Conservation (phyloP, 108 stramenopile species). For the Bacterosira constricta region DNA sequence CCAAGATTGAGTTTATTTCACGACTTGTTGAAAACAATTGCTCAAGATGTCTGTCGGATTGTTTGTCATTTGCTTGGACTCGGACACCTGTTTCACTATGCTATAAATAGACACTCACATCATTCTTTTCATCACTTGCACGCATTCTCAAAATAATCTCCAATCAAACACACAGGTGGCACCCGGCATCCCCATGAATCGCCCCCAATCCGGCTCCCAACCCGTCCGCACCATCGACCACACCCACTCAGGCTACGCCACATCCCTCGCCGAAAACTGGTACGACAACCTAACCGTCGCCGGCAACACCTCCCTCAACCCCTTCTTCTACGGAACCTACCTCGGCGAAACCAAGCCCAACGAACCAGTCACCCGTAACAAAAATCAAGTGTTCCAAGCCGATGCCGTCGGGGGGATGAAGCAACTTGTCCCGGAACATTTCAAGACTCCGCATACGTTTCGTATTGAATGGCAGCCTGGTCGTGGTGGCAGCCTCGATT, state of each 20-base stretch:
- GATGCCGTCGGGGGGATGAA: conserved; percentile 94
- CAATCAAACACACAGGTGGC: conserved; percentile 76
- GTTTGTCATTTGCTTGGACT: too few relatives aligned
- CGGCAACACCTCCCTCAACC: conserved; percentile 91
- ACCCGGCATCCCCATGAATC: conserved; percentile 84
- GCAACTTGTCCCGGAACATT: conserved; percentile 80
- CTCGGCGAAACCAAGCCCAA: conserved; percentile 82
- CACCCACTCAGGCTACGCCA: conserved; percentile 59
- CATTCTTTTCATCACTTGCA: too few relatives aligned
- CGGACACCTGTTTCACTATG: too few relatives aligned
- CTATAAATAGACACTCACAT: too few relatives aligned
- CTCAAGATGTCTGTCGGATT: too few relatives aligned
- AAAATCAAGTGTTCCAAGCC: conserved; percentile 90
- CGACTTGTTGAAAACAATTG: too few relatives aligned
- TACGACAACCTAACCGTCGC: conserved; percentile 79
- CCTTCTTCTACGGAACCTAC: conserved; percentile 95
- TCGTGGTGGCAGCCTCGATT: conserved; percentile 81
- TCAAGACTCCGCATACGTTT: conserved; percentile 85
- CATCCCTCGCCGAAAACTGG: conserved; percentile 76
- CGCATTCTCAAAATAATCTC: conserved; percentile 11
- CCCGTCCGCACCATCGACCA: conserved; percentile 62
- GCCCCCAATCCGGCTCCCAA: conserved; percentile 79
- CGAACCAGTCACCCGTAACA: conserved; percentile 82
- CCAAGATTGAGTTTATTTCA: too few relatives aligned
- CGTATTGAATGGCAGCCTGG: conserved; percentile 96